phyloP scores from a whole-genome alignment of 805 yeast genomes.

The Cyberlindnera euphorbiiphila region DNA sequence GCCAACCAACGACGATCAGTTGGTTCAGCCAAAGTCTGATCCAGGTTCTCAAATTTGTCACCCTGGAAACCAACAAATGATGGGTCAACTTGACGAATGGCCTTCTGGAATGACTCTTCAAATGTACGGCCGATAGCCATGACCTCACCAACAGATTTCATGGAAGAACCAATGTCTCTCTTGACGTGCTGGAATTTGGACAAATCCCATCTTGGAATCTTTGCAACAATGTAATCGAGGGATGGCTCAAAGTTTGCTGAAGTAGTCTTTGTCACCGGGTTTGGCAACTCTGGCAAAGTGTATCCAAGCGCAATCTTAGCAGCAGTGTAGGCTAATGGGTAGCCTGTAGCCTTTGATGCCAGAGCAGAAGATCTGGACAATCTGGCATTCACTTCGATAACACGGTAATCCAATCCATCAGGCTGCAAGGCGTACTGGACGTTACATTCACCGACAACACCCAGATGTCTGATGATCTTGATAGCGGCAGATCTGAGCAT shows the following conservation, averaged over 20 bases:
- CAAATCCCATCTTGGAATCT: slow-evolving; percentile 98
- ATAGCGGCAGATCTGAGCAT: slow-evolving; percentile 98
- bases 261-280: slow-evolving; percentile 94
- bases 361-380: slow-evolving; percentile 95
- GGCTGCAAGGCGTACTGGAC: slow-evolving; percentile 97
- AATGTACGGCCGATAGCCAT: slow-evolving; percentile 98
- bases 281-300: slow-evolving; percentile 91
- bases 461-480: slow-evolving; percentile 94
- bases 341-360: slow-evolving; percentile 98
- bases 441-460: slow-evolving; percentile 99
- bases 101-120: slow-evolving; percentile 97
- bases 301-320: slow-evolving; percentile 95
- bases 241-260: slow-evolving; percentile 97
- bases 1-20: slow-evolving; percentile 98
- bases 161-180: slow-evolving; percentile 89
- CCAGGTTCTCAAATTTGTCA: slow-evolving; percentile 71
- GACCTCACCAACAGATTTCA: slow-evolving; percentile 99
- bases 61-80: slow-evolving; percentile 90
- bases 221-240: slow-evolving; percentile 92
- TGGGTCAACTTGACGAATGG: slow-evolving; percentile 93
- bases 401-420: slow-evolving; percentile 91
- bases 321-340: slow-evolving; percentile 97
- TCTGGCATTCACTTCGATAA: slow-evolving; percentile 96
- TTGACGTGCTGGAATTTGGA: slow-evolving; percentile 93
- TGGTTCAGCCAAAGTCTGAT: slow-evolving; percentile 74